Conservation (phyloP, 202 grass and related monocot species). For the Sporobolus alterniflorus region DNA sequence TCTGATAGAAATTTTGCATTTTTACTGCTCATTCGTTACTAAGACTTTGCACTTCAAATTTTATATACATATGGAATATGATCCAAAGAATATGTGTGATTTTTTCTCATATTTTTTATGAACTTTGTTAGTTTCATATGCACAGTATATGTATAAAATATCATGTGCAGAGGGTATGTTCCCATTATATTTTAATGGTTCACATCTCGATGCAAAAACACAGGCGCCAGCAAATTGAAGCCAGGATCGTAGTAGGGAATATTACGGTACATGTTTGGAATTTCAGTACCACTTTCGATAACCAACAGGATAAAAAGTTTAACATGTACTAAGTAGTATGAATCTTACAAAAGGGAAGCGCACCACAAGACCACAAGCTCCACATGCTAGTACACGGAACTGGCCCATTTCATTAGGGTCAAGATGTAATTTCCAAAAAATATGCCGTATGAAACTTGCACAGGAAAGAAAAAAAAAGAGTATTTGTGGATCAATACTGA, state of each 20-base stretch:
- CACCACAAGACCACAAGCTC: not conserved
- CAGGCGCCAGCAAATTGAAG: not conserved
- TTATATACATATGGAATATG: too few relatives aligned
- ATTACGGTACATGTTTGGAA: conserved; percentile 2
- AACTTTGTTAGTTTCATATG: too few relatives aligned
- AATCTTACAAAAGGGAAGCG: not conserved
- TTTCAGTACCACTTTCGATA: not conserved
- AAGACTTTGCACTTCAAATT: too few relatives aligned
- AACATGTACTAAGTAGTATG: not conserved
- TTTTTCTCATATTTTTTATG: too few relatives aligned
- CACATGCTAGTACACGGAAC: not conserved
- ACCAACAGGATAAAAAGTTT: not conserved
- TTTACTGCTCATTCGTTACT: too few relatives aligned
- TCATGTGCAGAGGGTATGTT: too few relatives aligned
- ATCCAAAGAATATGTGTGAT: too few relatives aligned
- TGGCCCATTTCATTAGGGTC: not conserved
- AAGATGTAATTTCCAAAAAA: not conserved
- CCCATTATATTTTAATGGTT: not conserved
- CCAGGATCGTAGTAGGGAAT: conserved; percentile 39
- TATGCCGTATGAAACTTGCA: too few relatives aligned
- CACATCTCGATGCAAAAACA: not conserved
- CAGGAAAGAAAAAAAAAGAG: too few relatives aligned
- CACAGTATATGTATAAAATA: too few relatives aligned
- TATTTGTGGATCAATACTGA: too few relatives aligned
- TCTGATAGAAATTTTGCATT: too few relatives aligned